Evolutionary conservation across 371 early-diverging fungal species (phyloP).

Genomic region (Mucor racemosus): DNA sequence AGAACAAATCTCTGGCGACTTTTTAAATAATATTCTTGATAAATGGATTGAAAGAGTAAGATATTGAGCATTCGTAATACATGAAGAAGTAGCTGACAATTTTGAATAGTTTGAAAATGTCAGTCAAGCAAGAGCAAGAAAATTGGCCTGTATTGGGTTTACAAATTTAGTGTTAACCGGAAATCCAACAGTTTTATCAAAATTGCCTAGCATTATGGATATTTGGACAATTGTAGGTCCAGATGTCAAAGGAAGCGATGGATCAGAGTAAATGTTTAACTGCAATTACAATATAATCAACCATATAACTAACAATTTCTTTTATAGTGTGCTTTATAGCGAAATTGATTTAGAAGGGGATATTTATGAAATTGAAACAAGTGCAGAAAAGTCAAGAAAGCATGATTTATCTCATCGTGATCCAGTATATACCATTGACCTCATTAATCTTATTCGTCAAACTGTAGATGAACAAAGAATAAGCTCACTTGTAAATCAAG

Average conservation of each 20-base stretch:
- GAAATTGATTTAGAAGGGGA: constrained; percentile 67
- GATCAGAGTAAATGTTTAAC: constrained; percentile 53
- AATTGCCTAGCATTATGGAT: constrained; percentile 59
- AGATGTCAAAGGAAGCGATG: constrained; percentile 64
- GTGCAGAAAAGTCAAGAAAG: constrained; percentile 55
- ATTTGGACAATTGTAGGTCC: constrained; percentile 70
- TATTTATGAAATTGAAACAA: constrained; percentile 57
- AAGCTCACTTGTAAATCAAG: constrained; percentile 47
- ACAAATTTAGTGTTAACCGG: constrained; percentile 64
- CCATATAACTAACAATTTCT: background rate
- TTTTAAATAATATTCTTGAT: constrained; percentile 56
- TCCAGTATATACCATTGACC: constrained; percentile 61
- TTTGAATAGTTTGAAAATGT: constrained; percentile 71
- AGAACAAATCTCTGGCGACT: constrained; percentile 38
- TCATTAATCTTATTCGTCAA: constrained; percentile 55
- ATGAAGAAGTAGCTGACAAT: background rate
- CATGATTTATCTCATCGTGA: constrained; percentile 54
- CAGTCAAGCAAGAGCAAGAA: constrained; percentile 73
- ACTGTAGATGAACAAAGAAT: constrained; percentile 37
- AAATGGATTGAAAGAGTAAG: constrained; percentile 74
- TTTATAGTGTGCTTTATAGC: constrained; percentile 61
- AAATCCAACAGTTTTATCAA: constrained; percentile 47
- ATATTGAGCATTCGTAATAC: background rate
- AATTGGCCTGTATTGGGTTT: constrained; percentile 74
- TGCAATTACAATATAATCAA: background rate